Evolutionary conservation across 805 yeast species (phyloP).

Genomic region (Cyberlindnera xylosilytica): DNA sequence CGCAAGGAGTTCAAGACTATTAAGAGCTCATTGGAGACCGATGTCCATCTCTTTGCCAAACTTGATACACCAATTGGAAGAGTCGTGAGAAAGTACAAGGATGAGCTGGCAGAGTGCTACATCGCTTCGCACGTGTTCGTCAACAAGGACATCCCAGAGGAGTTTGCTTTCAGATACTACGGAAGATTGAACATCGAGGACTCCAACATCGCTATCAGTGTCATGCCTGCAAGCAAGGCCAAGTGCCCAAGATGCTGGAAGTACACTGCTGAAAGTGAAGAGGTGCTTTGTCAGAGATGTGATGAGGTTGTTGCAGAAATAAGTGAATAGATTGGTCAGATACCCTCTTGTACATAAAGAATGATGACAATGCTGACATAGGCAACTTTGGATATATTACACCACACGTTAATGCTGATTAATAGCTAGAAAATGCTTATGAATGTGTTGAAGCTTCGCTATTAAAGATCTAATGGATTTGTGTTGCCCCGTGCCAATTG

Average conservation of each 20-base stretch:
- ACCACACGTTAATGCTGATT: no score
- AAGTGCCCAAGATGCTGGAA: slow-evolving; percentile 98
- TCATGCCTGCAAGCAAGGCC: slow-evolving; percentile 42
- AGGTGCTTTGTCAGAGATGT: slow-evolving; percentile 68
- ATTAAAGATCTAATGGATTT: no score
- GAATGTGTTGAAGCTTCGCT: no score
- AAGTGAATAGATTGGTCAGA: background rate
- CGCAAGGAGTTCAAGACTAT: slow-evolving; percentile 44
- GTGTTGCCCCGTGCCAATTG: no score
- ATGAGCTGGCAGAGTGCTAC: slow-evolving; percentile 52
- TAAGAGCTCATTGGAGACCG: slow-evolving; percentile 59
- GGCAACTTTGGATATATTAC: no score
- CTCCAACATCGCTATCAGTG: slow-evolving; percentile 31
- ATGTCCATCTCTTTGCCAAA: slow-evolving; percentile 35
- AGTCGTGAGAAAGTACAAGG: slow-evolving; percentile 24
- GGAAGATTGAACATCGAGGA: slow-evolving; percentile 28
- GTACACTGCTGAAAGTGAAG: slow-evolving; percentile 48
- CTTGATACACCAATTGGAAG: slow-evolving; percentile 15
- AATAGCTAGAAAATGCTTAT: no score
- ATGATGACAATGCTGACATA: no score
- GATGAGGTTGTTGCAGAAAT: slow-evolving; percentile 29
- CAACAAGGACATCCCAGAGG: slow-evolving; percentile 21
- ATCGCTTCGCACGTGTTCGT: slow-evolving; percentile 61
- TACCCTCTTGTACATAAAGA: background rate
- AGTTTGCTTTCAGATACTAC: slow-evolving; percentile 27